Evolutionary conservation across 768 basidiomycete species (phyloP).

Genomic region (Phylloporus sp.): DNA sequence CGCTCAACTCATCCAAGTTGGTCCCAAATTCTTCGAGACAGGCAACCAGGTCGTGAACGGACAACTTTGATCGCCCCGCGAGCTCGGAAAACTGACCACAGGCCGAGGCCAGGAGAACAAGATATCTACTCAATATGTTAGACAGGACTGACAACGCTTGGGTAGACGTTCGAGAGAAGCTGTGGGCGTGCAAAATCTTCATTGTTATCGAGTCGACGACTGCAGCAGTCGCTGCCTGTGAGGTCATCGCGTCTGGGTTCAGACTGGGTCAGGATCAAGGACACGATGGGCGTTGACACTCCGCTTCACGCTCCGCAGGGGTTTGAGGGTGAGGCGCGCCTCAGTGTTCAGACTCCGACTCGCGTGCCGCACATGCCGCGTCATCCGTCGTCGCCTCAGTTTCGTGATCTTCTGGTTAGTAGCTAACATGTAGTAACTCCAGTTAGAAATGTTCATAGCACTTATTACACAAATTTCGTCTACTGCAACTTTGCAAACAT

Average conservation of each 20-base stretch:
- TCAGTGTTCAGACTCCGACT: too few relatives aligned
- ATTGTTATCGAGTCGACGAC: slow-evolving; percentile 64
- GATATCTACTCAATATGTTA: slow-evolving; percentile 72
- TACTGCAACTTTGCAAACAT: slow-evolving; percentile 73
- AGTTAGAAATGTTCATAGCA: neutral
- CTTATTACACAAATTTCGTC: neutral
- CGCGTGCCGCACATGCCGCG: too few relatives aligned
- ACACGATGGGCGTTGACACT: too few relatives aligned
- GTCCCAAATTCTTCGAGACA: slow-evolving; percentile 78
- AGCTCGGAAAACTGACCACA: slow-evolving; percentile 74
- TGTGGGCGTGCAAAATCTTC: slow-evolving; percentile 72
- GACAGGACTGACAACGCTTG: slow-evolving; percentile 69
- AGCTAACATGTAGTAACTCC: too few relatives aligned
- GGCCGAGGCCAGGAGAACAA: slow-evolving; percentile 59
- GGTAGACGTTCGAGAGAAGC: slow-evolving; percentile 71
- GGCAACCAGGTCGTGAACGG: slow-evolving; percentile 54
- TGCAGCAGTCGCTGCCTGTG: slow-evolving; percentile 48
- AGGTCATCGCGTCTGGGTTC: slow-evolving; percentile 17
- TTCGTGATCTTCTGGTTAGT: too few relatives aligned
- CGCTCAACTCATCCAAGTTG: slow-evolving; percentile 61
- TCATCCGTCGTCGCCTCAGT: too few relatives aligned
- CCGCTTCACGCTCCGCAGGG: too few relatives aligned
- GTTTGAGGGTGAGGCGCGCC: too few relatives aligned
- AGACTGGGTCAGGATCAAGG: too few relatives aligned
- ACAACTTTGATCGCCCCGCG: slow-evolving; percentile 60